phyloP scores from a whole-genome alignment of 2,329 filamentous ascomycete species.

The Pochonia chlamydosporia region DNA sequence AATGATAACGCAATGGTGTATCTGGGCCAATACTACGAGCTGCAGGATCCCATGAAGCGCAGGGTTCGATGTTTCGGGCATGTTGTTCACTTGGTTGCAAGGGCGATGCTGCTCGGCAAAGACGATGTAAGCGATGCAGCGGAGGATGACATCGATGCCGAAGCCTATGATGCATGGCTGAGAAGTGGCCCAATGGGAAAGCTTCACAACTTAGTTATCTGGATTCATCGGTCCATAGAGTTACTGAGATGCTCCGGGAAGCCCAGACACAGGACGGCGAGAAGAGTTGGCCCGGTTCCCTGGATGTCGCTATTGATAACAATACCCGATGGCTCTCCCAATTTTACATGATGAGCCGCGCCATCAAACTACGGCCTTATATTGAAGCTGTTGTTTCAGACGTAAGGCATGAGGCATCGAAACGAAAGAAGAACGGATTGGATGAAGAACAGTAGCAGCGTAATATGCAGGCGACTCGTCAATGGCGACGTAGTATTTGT shows the following conservation, averaged over 20 bases:
- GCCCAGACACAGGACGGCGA: no score
- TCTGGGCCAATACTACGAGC: not conserved
- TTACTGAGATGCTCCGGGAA: not conserved
- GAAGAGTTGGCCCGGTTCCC: no score
- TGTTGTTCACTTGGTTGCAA: not conserved
- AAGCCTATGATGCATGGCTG: not conserved
- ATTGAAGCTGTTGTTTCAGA: no score
- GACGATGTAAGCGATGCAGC: not conserved
- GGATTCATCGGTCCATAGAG: not conserved
- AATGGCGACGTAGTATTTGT: no score
- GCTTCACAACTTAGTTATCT: not conserved
- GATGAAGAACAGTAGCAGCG: no score
- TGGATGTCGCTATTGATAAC: no score
- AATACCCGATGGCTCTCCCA: no score
- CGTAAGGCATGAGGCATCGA: no score
- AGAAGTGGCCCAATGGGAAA: not conserved
- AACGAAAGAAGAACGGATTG: no score
- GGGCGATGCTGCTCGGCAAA: not conserved
- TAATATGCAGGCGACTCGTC: no score
- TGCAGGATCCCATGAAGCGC: not conserved
- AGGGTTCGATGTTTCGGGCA: not conserved
- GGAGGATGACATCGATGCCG: not conserved
- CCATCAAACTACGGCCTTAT: no score
- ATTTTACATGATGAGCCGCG: no score
- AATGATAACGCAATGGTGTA: not conserved